Evolutionary conservation across 164 flowering plant genomes (phyloP), one percentile per base, ranked within the genome.

Genomic region (Echeveria elegans): DNA sequence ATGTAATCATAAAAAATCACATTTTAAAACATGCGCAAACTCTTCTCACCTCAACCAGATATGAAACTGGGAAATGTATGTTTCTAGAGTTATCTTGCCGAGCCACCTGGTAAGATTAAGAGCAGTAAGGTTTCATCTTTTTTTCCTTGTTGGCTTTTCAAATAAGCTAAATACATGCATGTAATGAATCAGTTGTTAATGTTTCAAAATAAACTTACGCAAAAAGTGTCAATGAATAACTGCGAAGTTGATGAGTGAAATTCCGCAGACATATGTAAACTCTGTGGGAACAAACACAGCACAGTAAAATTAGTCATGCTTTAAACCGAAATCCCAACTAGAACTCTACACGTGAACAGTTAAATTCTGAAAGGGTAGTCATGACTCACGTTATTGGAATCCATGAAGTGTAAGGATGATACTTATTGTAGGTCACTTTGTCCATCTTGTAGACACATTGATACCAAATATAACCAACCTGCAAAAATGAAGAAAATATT

Each of bases 321-420:
- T 59, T 70, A 56, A 28, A 66, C 47, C 68, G 6, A 63, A 8
- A 38, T 16, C 14, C 45, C 52, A 58, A 43, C 72, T 68, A 30
- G 23, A 66, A 53, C 30, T 32, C n/a, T 9, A 69, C 71, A 21
- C 52, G 63, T 15, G 16, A 23, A 48, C 59, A 53, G 24, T 60
- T 31, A 28, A 63, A 65, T 43, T 62, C 32, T 45, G 41, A 23
- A 38, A 62, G 21, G 37, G 6, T 63, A 19, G 28, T 6, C n/a
- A n/a, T n/a, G 19, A 85, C 98, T 19, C 73, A 94, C 98, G 95
- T 94, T 77, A 94, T 91, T 19, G 98, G 98, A 68, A 94, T 94
- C 98, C 98, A 94, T 41, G 98, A 94, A 68, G 98, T 94, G 85
- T 89, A 91, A 38, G 98, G 98, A 76, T 94, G 98, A 66, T 74